Evolutionary conservation across 2,329 filamentous ascomycete species (phyloP).

Genomic region (Colletotrichum orchidophilum): DNA sequence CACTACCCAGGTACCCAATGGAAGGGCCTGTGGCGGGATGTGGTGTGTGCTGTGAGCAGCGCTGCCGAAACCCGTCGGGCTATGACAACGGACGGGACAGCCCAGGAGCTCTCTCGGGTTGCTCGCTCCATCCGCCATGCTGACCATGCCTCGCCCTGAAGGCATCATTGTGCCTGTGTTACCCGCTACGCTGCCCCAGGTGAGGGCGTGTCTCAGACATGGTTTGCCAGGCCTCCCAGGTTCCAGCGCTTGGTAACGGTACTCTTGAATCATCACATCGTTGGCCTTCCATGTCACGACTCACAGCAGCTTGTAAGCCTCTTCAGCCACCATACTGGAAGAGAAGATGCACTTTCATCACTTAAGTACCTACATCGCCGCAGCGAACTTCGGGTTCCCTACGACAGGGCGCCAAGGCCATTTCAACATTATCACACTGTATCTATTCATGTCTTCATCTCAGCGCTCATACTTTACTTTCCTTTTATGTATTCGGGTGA

Average conservation of each 20-base stretch:
- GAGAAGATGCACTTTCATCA: background rate
- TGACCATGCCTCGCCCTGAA: background rate
- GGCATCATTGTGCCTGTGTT: background rate
- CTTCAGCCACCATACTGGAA: conserved; percentile 16
- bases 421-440: background rate
- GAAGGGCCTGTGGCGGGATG: no score
- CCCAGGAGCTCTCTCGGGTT: conserved; percentile 17
- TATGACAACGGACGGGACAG: conserved; percentile 21
- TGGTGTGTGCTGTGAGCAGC: background rate
- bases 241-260: background rate
- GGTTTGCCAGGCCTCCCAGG: background rate
- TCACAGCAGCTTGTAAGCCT: background rate
- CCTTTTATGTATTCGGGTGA: background rate
- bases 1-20: no score
- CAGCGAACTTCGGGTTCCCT: background rate
- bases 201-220: background rate
- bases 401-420: background rate
- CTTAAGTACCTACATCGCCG: background rate
- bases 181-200: background rate
- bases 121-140: background rate
- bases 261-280: conserved; percentile 9
- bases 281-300: background rate
- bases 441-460: background rate
- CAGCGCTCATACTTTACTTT: background rate
- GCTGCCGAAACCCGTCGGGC: conserved; percentile 26